Base-by-base conservation (phyloP, 371 early-diverging fungal genomes). In the Agmasoma carcini region DNA sequence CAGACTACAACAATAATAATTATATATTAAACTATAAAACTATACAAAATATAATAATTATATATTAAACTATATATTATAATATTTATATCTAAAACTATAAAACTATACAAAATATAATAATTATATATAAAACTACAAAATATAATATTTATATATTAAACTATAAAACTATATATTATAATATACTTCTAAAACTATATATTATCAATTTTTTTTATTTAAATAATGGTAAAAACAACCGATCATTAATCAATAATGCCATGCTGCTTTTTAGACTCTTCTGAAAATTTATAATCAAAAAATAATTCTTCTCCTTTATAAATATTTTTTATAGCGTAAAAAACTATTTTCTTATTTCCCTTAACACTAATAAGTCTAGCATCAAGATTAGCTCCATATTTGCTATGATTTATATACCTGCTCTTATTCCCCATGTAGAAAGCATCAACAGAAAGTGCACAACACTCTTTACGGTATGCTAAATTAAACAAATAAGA, bases 401-500 rank as follows among this genome's bases (percentile, higher is more conserved):
- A 51, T 11, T 29, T 41, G 12, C 60, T 59, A 43, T 72, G 72
- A 40, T 72, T 72, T 14, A 66, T 66, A 54, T 56, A 72, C 37
- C 66, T 65, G 1, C 61, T 39, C 25, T 41, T 58, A 51, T 66
- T 72, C 46, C 69, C 72, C 20, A 72, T 43, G 11, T n/a, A 34
- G 5, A 47, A 57, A 0, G 72, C 65, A 55, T 72, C 72, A 19
- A 72, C 20, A 22, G 55, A 52, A 45, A 47, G 26, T 2, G 22
- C 25, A 27, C 25, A 7, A 20, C 39, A 23, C 33, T 40, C 29
- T 14, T 59, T 36, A n/a, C 39, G 20, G n/a, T 26, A 31, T 23
- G 36, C 55, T 9, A 61, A 15, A 49, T 71, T 63, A 55, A 71
- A 71, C 15, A 71, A 15, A 56, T 71, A 71, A 0, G 61, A 56